A percentile compares a stretch with the other conserved stretches of the same genome.
Conservation (phyloP, 2,329 filamentous ascomycete genomes). For the Rutstroemia sp. region DNA sequence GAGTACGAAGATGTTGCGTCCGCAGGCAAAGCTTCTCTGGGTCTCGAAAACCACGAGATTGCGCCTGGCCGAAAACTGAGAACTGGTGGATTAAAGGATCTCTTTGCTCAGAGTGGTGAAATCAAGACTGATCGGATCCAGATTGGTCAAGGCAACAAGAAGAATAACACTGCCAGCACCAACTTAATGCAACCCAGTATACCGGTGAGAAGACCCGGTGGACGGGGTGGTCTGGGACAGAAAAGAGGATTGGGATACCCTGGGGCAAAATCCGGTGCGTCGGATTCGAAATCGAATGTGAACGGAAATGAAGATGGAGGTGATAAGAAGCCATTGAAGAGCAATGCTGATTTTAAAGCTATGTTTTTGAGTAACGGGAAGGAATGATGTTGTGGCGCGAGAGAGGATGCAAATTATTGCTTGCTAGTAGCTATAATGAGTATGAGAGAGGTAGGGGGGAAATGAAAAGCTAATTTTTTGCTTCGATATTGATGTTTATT, state of each 20-base stretch:
- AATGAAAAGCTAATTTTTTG: too few species aligned
- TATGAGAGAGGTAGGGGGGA: not conserved
- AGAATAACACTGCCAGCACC: slow-evolving; percentile 5
- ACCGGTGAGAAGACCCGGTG: slow-evolving; percentile 29
- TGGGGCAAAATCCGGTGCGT: not conserved
- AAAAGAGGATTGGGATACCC: slow-evolving; percentile 30
- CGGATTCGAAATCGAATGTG: slow-evolving; percentile 9
- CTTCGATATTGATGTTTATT: too few species aligned
- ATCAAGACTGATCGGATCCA: slow-evolving; percentile 37
- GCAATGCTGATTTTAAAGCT: slow-evolving; percentile 51
- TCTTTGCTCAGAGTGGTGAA: slow-evolving; percentile 45
- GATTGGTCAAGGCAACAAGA: slow-evolving; percentile 23
- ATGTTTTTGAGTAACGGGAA: slow-evolving; percentile 27
- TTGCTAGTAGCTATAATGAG: not conserved
- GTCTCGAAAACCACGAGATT: slow-evolving; percentile 49
- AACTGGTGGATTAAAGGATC: slow-evolving; percentile 46
- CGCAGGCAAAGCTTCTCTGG: slow-evolving; percentile 64
- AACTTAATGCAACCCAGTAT: slow-evolving; percentile 25
- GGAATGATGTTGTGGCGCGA: slow-evolving; percentile 4
- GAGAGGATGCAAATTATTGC: not conserved
- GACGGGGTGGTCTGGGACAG: slow-evolving; percentile 32
- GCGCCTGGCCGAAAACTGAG: slow-evolving; percentile 43
- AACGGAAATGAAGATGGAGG: slow-evolving; percentile 19
- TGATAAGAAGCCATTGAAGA: slow-evolving; percentile 35
- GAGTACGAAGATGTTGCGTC: slow-evolving; percentile 64